Percentiles rank a stretch among this genome's conserved stretches.
These are phyloP conservation scores for Cladosporium colombiae DNA, from an alignment of 2,329 filamentous ascomycete species.

Conservation along the genomic window DNA sequence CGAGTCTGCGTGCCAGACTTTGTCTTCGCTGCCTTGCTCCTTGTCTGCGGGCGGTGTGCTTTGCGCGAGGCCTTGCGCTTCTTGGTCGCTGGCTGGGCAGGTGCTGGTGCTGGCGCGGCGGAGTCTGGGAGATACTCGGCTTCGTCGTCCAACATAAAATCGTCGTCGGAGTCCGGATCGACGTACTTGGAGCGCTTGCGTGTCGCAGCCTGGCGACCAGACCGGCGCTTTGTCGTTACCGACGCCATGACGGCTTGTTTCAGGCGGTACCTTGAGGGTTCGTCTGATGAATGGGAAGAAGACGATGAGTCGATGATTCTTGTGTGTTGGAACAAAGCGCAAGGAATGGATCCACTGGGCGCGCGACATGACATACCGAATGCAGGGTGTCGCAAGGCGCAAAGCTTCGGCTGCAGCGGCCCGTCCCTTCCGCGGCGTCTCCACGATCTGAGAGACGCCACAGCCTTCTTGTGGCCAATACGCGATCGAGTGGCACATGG, in stretches of 20 bases:
- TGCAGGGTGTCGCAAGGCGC: neutral
- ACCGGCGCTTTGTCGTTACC: constrained; percentile 36
- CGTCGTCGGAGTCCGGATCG: constrained; percentile 41
- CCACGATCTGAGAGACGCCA: neutral
- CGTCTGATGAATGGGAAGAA: neutral
- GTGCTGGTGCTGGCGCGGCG: constrained; percentile 13
- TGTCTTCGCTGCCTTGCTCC: constrained; percentile 25
- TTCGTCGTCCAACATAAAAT: constrained; percentile 32
- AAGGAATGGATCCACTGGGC: neutral
- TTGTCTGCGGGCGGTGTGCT: constrained; percentile 30
- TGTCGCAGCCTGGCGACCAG: constrained; percentile 35
- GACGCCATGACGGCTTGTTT: constrained; percentile 24
- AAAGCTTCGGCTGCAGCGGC: neutral
- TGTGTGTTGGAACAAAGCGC: neutral
- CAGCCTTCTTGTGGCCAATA: neutral
- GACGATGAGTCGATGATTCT: neutral
- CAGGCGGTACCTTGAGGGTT: neutral
- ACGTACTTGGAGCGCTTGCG: constrained; percentile 38
- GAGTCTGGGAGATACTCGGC: constrained; percentile 24
- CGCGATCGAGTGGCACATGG: neutral
- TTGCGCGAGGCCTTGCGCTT: constrained; percentile 25
- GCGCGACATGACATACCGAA: neutral
- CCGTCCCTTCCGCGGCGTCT: neutral
- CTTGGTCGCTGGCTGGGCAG: constrained; percentile 21
- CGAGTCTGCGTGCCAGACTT: constrained; percentile 24